These are phyloP conservation scores for Immersiella caudata DNA, from an alignment of 495 filamentous ascomycete genomes.

Conservation along the genomic window DNA sequence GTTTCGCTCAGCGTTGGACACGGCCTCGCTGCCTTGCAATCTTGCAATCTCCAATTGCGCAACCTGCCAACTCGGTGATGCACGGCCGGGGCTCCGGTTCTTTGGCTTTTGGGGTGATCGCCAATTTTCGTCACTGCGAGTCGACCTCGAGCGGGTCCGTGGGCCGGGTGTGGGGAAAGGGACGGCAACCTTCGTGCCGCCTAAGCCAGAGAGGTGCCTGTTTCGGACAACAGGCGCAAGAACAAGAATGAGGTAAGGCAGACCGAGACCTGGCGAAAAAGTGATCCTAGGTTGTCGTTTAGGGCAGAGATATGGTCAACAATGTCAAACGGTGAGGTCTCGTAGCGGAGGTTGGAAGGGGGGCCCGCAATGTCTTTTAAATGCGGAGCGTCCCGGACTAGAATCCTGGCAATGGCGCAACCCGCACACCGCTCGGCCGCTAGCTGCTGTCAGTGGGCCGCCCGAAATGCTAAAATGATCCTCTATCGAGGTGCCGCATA, in stretches of 20 bases:
- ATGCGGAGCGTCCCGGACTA: neutral
- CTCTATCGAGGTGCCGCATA: neutral
- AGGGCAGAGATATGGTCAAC: neutral
- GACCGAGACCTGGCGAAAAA: neutral
- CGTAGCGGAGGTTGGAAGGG: neutral
- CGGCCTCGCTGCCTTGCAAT: neutral
- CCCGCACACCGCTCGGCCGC: neutral
- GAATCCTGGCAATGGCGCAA: slow-evolving; percentile 6
- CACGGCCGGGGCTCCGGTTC: neutral
- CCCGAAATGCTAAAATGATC: neutral
- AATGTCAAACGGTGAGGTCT: neutral
- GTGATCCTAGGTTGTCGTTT: neutral
- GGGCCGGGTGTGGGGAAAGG: neutral
- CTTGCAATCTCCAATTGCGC: neutral
- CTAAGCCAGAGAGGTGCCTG: neutral
- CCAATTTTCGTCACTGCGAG: slow-evolving; percentile 13
- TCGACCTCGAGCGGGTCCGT: neutral
- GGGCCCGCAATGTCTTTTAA: slow-evolving; percentile 1
- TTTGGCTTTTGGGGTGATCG: slow-evolving; percentile 11
- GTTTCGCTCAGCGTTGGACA: neutral
- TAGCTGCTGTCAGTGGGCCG: neutral
- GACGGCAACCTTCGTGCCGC: neutral
- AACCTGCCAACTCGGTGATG: neutral
- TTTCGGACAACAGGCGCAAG: neutral
- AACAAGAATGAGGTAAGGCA: neutral